Evolutionary conservation across 164 flowering plant genomes (phyloP), one percentile per base, ranked within the genome.

Genomic region (Macadamia integrifolia): DNA sequence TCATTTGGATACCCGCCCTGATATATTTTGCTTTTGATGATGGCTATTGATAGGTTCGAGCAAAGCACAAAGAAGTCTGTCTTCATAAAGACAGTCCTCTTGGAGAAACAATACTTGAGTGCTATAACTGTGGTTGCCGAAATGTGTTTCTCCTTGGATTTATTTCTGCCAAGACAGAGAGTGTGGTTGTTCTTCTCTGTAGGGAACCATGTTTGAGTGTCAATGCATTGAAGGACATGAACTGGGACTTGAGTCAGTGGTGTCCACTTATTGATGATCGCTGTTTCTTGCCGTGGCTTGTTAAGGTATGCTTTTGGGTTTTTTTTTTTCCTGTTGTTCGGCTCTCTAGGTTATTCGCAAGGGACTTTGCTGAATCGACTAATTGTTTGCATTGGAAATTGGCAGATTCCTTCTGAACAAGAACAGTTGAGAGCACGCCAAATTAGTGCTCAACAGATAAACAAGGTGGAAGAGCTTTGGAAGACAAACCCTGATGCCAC

Each of bases 231-330:
- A 95, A 95, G 77, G 99, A 95, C 76, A 95, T 92, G 99, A 95
- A 95, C 66, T 95, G 99, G 99, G 99, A 95, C 73, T 73, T 89
- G 70, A 95, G 99, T 79, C 99, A 95, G 80, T 95, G 99, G 99
- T 92, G 98, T 67, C 99, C 99, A 6, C 88, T 95, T 65, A 95
- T 95, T 78, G 99, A 95, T 80, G 99, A 95, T 80, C 81, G 99
- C 66, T 95, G 99, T 80, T 91, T 95, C 76, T 76, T 95, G 78
- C 98, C 86, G 66, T 95, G 99, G 98, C 94, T 95, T 70, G 95
- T 95, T 53, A 95, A 92, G 98, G 99, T 92, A 64, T 30, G 69
- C 53, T 28, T 9, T 44, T 49, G 0, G 13, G 8, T 52, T 13
- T 61, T 1, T 49, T 6, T 50, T 72, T 1, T 69, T 58, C 59